Evolutionary conservation across 2,329 filamentous ascomycete genomes (phyloP).

Genomic region (Arthrocladium fulminans): DNA sequence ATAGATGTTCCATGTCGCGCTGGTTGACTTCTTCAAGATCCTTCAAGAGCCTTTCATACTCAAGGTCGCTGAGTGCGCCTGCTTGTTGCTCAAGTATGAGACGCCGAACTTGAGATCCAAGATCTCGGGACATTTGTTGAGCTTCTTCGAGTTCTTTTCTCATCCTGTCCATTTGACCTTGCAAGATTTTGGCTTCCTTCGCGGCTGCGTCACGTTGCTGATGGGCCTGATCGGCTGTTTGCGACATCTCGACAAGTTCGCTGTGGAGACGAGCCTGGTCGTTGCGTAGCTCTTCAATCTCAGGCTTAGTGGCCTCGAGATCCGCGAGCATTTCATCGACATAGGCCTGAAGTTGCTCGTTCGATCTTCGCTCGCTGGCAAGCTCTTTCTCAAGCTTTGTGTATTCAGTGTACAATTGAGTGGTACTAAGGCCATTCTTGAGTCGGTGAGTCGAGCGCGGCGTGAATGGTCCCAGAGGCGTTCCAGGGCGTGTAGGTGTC

Average conservation of each 20-base stretch:
- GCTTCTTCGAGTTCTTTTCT: slow-evolving; percentile 65
- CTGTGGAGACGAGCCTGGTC: slow-evolving; percentile 72
- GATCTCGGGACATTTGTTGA: slow-evolving; percentile 76
- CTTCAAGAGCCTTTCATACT: slow-evolving; percentile 35
- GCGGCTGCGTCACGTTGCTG: slow-evolving; percentile 70
- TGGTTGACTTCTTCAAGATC: slow-evolving; percentile 44
- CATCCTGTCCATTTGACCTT: slow-evolving; percentile 58
- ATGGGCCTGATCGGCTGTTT: slow-evolving; percentile 71
- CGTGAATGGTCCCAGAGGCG: slow-evolving; percentile 43
- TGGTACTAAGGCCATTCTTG: slow-evolving; percentile 45
- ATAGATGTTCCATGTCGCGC: slow-evolving; percentile 65
- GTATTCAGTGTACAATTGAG: slow-evolving; percentile 56
- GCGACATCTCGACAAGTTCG: slow-evolving; percentile 75
- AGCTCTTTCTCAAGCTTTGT: slow-evolving; percentile 58
- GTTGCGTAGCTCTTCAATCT: slow-evolving; percentile 73
- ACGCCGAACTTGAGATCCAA: slow-evolving; percentile 83
- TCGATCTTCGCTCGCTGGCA: slow-evolving; percentile 63
- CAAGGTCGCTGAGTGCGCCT: slow-evolving; percentile 64
- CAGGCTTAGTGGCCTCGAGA: slow-evolving; percentile 75
- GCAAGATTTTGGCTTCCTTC: slow-evolving; percentile 68
- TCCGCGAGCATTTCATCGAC: slow-evolving; percentile 80
- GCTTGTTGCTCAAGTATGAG: slow-evolving; percentile 79
- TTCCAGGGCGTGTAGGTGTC: slow-evolving; percentile 43
- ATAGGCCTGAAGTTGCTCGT: slow-evolving; percentile 63
- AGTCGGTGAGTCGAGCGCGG: slow-evolving; percentile 46